These are phyloP conservation scores for Boletus reticulatus DNA, from an alignment of 768 basidiomycete genomes.

Conservation along the genomic window DNA sequence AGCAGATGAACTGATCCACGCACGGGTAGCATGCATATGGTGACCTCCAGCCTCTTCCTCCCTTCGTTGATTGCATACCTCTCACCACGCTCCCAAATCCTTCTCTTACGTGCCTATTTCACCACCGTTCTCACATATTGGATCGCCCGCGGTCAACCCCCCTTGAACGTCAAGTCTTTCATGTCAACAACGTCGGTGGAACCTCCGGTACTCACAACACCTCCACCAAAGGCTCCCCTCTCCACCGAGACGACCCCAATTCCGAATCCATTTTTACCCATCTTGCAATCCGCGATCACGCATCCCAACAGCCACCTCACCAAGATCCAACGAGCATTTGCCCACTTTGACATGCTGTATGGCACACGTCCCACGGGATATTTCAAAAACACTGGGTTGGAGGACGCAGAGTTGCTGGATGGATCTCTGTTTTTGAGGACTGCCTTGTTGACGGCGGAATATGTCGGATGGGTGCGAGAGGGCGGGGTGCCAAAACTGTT, in stretches of 20 bases:
- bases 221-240: too few relatives aligned
- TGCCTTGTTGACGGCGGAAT: too few relatives aligned
- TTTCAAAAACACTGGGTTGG: slow-evolving; percentile 26
- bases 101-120: slow-evolving; percentile 31
- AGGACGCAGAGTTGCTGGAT: slow-evolving; percentile 32
- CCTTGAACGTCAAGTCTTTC: slow-evolving; percentile 29
- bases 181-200: slow-evolving; percentile 22
- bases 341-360: slow-evolving; percentile 32
- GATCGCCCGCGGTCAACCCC: slow-evolving; percentile 28
- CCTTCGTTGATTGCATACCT: slow-evolving; percentile 18
- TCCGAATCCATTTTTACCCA: slow-evolving; percentile 39
- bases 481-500: too few relatives aligned
- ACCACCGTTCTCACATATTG: slow-evolving; percentile 27
- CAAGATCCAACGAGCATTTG: slow-evolving; percentile 21
- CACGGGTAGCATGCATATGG: slow-evolving; percentile 22
- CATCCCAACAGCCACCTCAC: slow-evolving; percentile 32
- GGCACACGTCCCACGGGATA: slow-evolving; percentile 25
- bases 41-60: slow-evolving; percentile 29
- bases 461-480: too few relatives aligned
- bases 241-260: slow-evolving; percentile 7
- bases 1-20: background rate
- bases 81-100: slow-evolving; percentile 12
- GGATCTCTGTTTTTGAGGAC: slow-evolving; percentile 19
- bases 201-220: slow-evolving; percentile 4
- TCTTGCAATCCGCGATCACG: slow-evolving; percentile 36